These are phyloP conservation scores for Tardiomyces blankii DNA, from an alignment of 1,139 yeast species.

Conservation along the genomic window DNA sequence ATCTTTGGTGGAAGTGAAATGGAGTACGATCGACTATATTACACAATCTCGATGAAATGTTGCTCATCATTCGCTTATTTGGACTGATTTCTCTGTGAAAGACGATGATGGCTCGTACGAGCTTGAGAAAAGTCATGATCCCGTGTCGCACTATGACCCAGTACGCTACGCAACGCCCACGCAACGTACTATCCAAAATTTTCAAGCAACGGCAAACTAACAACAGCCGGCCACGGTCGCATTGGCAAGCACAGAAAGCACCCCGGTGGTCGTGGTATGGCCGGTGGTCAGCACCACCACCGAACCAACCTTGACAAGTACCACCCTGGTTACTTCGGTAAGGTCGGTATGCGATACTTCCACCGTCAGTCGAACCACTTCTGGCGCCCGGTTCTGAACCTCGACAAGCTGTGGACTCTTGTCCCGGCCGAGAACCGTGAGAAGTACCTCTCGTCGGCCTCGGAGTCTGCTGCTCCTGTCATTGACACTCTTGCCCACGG, in stretches of 20 bases:
- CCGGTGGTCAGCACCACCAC: slow-evolving; percentile 99
- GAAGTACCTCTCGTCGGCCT: slow-evolving; percentile 77
- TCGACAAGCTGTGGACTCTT: slow-evolving; percentile 98
- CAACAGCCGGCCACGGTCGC: slow-evolving; percentile 98
- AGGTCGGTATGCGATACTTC: slow-evolving; percentile 99
- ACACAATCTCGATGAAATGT: no score
- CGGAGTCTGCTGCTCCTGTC: slow-evolving; percentile 93
- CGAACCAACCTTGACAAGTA: slow-evolving; percentile 92
- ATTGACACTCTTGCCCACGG: slow-evolving; percentile 99
- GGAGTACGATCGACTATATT: no score
- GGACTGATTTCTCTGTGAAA: no score
- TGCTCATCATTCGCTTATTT: no score
- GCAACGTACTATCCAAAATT: no score
- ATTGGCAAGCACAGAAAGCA: slow-evolving; percentile 99
- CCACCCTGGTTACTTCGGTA: slow-evolving; percentile 99
- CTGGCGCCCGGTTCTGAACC: slow-evolving; percentile 98
- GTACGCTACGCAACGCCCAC: no score
- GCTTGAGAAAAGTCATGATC: no score
- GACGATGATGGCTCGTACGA: no score
- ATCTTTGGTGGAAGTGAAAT: no score
- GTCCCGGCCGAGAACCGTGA: slow-evolving; percentile 93
- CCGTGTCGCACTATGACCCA: no score
- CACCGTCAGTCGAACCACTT: slow-evolving; percentile 92
- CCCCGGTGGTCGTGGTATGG: slow-evolving; percentile 99
- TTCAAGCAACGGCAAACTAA: neutral